These are phyloP conservation scores for Phytophthora pinifolia DNA, from an alignment of 352 stramenopile genomes.

Conservation along the genomic window DNA sequence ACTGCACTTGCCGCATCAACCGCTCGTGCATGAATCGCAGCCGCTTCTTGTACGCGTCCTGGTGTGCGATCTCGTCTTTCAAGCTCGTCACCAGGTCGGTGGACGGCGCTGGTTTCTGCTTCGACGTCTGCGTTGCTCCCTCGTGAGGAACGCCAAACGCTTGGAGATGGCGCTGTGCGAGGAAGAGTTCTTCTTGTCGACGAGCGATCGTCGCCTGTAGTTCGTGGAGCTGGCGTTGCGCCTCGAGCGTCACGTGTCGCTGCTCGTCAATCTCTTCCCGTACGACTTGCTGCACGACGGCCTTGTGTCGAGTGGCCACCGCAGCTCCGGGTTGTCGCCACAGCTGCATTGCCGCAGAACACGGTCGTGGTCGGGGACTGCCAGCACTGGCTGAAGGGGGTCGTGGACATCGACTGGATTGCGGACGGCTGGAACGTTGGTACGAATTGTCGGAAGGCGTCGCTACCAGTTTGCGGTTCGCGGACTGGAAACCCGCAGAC, in stretches of 20 bases:
- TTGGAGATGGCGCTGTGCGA: constrained; percentile 39
- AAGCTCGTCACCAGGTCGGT: constrained; percentile 19
- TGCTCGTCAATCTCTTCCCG: constrained; percentile 63
- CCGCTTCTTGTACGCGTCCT: constrained; percentile 61
- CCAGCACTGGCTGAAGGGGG: constrained; percentile 3
- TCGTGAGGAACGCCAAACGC: constrained; percentile 23
- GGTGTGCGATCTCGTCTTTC: constrained; percentile 44
- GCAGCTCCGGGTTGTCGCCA: constrained; percentile 22
- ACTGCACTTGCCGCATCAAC: constrained; percentile 34
- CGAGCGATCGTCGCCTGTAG: constrained; percentile 32
- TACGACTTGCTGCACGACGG: constrained; percentile 42
- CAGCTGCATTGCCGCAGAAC: constrained; percentile 13
- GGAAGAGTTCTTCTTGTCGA: constrained; percentile 41
- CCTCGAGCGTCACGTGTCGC: constrained; percentile 41
- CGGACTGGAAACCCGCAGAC: constrained; percentile 28
- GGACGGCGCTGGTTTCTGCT: neutral
- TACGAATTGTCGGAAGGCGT: neutral
- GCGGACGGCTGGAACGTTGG: constrained; percentile 3
- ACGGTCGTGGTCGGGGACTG: constrained; percentile 22
- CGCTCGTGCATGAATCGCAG: constrained; percentile 49
- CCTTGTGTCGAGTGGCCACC: constrained; percentile 10
- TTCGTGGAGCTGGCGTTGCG: constrained; percentile 47
- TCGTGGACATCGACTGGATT: constrained; percentile 17
- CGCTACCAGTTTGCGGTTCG: constrained; percentile 30
- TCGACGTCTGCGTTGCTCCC: constrained; percentile 1